phyloP scores from a whole-genome alignment of 139 green algal genomes.

The Chlorella sp. region DNA sequence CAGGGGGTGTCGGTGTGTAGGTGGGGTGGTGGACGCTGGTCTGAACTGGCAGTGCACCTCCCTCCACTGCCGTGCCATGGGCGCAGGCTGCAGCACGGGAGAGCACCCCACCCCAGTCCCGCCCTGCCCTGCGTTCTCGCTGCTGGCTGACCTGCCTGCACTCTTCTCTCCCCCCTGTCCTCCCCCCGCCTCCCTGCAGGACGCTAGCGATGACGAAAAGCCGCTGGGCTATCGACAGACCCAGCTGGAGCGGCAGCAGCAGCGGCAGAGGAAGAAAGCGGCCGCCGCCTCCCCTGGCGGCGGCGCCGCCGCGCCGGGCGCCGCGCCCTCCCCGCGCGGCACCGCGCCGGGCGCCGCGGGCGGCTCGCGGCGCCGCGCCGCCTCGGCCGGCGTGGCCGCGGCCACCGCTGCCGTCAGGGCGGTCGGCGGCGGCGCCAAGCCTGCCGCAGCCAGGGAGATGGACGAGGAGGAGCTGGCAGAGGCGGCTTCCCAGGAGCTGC shows the following conservation, averaged over 20 bases:
- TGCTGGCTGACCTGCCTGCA: too few species aligned
- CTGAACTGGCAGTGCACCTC: too few species aligned
- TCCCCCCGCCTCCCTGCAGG: too few species aligned
- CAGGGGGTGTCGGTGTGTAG: too few species aligned
- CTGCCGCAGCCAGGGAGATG: constrained; percentile 1
- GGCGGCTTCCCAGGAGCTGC: not conserved
- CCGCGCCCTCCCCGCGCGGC: not conserved
- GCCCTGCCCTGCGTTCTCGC: too few species aligned
- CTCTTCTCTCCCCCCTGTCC: too few species aligned
- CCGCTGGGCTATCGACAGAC: constrained; percentile 1
- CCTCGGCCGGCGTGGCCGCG: constrained; percentile 4
- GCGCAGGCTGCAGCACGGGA: too few species aligned
- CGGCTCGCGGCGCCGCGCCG: not conserved
- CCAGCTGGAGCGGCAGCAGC: constrained; percentile 12
- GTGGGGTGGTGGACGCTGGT: too few species aligned
- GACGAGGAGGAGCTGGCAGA: constrained; percentile 4
- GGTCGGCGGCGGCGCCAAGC: not conserved
- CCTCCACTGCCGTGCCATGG: too few species aligned
- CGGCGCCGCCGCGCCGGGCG: not conserved
- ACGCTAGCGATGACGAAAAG: constrained; percentile 32
- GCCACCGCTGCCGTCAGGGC: not conserved
- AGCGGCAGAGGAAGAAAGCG: not conserved
- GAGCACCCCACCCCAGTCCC: too few species aligned
- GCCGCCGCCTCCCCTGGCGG: too few species aligned
- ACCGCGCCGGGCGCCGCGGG: not conserved